Evolutionary conservation across 176 grass and related monocot species (phyloP).

Genomic region (Aechmea fasciata): DNA sequence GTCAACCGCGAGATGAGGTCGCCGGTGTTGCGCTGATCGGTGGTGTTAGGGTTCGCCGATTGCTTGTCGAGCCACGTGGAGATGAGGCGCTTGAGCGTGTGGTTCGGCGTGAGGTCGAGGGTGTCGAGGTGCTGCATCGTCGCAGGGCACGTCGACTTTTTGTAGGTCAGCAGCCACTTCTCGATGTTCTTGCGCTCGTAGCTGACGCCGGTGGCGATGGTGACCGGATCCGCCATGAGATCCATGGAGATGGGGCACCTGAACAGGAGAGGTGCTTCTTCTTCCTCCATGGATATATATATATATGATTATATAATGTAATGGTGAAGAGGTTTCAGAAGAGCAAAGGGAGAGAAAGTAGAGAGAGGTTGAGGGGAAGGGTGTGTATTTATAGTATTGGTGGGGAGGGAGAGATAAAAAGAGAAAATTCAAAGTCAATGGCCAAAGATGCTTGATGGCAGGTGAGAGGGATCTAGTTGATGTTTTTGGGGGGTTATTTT

Average conservation of each 20-base stretch:
- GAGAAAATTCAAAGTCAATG: too few species aligned
- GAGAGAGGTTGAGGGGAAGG: too few species aligned
- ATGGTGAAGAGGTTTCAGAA: too few species aligned
- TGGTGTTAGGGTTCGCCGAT: conserved; percentile 1
- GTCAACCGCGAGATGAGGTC: conserved; percentile 27
- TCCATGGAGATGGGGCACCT: conserved; percentile 90
- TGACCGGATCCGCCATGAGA: conserved; percentile 85
- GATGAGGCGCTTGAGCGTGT: conserved; percentile 78
- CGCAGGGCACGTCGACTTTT: conserved; percentile 55
- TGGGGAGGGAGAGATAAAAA: too few species aligned
- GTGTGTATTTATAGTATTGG: too few species aligned
- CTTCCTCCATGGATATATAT: conserved; percentile 10
- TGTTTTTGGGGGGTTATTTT: too few species aligned
- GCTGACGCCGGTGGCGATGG: conserved; percentile 65
- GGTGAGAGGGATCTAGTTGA: too few species aligned
- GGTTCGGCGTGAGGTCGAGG: conserved; percentile 77
- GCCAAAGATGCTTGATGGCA: too few species aligned
- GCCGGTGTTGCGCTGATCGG: conserved; percentile 8
- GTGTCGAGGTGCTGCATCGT: conserved; percentile 66
- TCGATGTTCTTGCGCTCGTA: conserved; percentile 83
- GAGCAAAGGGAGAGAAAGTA: too few species aligned
- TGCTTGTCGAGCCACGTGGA: conserved; percentile 29
- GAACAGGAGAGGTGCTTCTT: conserved; percentile 34
- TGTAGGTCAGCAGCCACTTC: conserved; percentile 60
- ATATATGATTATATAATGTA: background rate